phyloP scores from a whole-genome alignment of 495 filamentous ascomycete genomes.

The Neurospora sp. region DNA sequence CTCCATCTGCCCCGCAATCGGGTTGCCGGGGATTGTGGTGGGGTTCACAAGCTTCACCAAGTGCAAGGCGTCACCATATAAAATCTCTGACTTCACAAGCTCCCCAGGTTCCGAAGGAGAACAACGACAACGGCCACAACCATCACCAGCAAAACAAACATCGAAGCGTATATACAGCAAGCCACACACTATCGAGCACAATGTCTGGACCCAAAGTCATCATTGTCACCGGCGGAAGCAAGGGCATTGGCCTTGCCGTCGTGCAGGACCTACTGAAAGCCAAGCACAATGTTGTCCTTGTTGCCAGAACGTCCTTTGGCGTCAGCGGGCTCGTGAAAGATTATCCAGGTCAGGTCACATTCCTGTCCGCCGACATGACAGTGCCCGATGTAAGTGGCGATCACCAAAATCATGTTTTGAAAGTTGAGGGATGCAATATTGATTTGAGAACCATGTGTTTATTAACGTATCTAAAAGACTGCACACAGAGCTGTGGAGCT shows the following conservation, averaged over 20 bases:
- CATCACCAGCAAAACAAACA: background rate
- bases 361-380: constrained; percentile 65
- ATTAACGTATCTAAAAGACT: constrained; percentile 28
- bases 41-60: background rate
- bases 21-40: background rate
- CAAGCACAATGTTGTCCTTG: constrained; percentile 60
- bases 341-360: constrained; percentile 57
- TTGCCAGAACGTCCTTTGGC: constrained; percentile 58
- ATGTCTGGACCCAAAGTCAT: constrained; percentile 41
- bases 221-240: constrained; percentile 60
- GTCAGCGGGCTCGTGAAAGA: constrained; percentile 56
- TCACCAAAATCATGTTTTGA: background rate
- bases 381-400: constrained; percentile 41
- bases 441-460: background rate
- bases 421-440: background rate
- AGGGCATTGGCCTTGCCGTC: constrained; percentile 75
- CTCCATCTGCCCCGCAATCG: background rate
- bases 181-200: background rate
- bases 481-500: constrained; percentile 51
- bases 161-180: background rate
- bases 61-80: background rate
- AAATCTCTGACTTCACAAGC: background rate
- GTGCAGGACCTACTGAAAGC: constrained; percentile 59
- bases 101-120: background rate
- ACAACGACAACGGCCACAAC: background rate